These are phyloP conservation scores for Tylopilus plumbeoviolaceoides DNA, from an alignment of 768 basidiomycete genomes.

Conservation along the genomic window DNA sequence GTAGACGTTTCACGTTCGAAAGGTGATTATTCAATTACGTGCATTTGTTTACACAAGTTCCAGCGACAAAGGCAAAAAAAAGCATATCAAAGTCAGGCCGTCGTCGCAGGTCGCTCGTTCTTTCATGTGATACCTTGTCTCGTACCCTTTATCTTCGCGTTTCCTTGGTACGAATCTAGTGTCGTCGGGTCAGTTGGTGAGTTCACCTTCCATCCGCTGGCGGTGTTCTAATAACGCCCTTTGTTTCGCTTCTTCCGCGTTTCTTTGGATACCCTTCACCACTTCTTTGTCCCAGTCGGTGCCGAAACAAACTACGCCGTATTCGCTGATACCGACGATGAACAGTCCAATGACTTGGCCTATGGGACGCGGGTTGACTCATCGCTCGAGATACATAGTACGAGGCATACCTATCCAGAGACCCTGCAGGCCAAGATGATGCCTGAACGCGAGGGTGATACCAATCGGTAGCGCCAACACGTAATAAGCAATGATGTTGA, in stretches of 20 bases:
- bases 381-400: background rate
- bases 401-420: slow-evolving; percentile 44
- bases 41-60: background rate
- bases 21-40: too few relatives aligned
- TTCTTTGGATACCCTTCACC: slow-evolving; percentile 36
- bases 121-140: background rate
- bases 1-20: too few relatives aligned
- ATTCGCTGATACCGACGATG: slow-evolving; percentile 67
- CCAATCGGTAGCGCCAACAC: slow-evolving; percentile 50
- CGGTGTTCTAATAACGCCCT: slow-evolving; percentile 22
- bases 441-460: slow-evolving; percentile 46
- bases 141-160: background rate
- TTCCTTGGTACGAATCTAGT: background rate
- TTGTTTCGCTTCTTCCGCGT: slow-evolving; percentile 32
- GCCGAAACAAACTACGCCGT: slow-evolving; percentile 52
- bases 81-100: background rate
- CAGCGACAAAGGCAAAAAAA: background rate
- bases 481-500: slow-evolving; percentile 67
- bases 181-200: slow-evolving; percentile 16
- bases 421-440: slow-evolving; percentile 42
- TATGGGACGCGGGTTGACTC: slow-evolving; percentile 23
- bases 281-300: slow-evolving; percentile 49
- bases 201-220: slow-evolving; percentile 5
- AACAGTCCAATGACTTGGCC: slow-evolving; percentile 74
- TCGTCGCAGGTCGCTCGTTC: background rate